Evolutionary conservation across 331 rosid genomes (phyloP), one percentile per base, ranked within the genome.

Genomic region (Rosa hybrid): DNA sequence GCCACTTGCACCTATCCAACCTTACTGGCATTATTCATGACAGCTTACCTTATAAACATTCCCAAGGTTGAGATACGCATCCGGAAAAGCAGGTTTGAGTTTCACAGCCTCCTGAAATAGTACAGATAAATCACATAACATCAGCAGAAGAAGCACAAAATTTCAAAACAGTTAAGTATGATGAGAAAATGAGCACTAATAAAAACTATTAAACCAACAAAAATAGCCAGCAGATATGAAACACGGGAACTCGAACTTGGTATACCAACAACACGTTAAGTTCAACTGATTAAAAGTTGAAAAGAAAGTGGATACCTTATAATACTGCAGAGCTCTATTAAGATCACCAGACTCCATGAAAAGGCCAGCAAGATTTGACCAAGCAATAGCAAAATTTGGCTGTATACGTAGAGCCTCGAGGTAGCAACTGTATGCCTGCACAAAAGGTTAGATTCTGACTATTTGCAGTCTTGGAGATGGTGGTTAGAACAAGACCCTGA

Each of bases 371-470:
- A 96, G 97, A 93, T 96, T 96, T 75, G 99, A 96, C 99, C 99
- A 96, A 49, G 98, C 99, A 73, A 96, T 96, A 46, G 99, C 99
- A 84, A 93, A 96, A 64, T 92, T 84, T 17, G 99, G 99, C 82
- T 93, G 99, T 77, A 96, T 92, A 81, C 94, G 98, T 82, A 96
- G 59, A 62, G 99, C 99, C 89, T 96, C 99, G 2, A 96, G 92
- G 86, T 96, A 96, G 90, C 99, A 96, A 78, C 94, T 91, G 92
- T 93, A 96, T 85, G 99, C 99, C 99, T 96, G 96, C 97, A 96
- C 87, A 94, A 89, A 91, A 87, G 71, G 85, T 91, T 95, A 95
- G 92, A 89, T 84, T 88, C 93, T 86, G 97, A 94, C 98, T 87
- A 92, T 91, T 90, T 90, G 92, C 93, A 90, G 90, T 91, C 97